Conservation (phyloP, 1,139 yeast species). For the Saccharomyces uvarum region DNA sequence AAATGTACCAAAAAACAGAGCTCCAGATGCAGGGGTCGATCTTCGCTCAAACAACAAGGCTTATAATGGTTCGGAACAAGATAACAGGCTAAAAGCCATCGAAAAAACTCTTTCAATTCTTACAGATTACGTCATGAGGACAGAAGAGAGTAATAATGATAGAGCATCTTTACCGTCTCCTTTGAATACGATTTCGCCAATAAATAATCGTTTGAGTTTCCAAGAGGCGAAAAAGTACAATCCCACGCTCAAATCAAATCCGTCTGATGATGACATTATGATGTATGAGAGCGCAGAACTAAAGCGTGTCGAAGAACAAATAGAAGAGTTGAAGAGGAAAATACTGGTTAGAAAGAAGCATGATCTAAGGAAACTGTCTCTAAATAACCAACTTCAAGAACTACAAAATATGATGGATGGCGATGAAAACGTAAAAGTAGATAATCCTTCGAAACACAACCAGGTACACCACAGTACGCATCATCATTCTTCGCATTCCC, state of each 20-base stretch:
- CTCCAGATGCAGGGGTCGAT: not conserved
- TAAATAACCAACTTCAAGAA: conserved; percentile 25
- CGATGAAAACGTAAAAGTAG: conserved; percentile 3
- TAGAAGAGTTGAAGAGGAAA: conserved; percentile 23
- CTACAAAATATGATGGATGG: conserved; percentile 11
- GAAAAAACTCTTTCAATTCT: not conserved
- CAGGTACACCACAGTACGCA: not conserved
- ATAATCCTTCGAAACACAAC: conserved; percentile 1
- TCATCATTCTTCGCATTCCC: not conserved
- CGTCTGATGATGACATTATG: conserved; percentile 28
- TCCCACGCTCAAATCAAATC: conserved; percentile 4
- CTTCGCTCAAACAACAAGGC: not conserved
- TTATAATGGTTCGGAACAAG: not conserved
- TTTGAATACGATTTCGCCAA: not conserved
- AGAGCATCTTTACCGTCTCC: not conserved
- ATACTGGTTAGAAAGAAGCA: conserved; percentile 25
- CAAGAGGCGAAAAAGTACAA: not conserved
- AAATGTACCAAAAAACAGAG: not conserved
- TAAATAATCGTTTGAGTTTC: not conserved
- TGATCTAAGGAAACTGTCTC: conserved; percentile 27
- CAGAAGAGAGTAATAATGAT: not conserved
- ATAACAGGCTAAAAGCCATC: not conserved
- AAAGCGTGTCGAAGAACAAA: conserved; percentile 25
- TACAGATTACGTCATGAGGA: not conserved
- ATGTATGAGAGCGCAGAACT: conserved; percentile 28